Evolutionary conservation across 2,329 filamentous ascomycete species (phyloP), one percentile per base, ranked within the genome.

Genomic region (Rutstroemia sp.): DNA sequence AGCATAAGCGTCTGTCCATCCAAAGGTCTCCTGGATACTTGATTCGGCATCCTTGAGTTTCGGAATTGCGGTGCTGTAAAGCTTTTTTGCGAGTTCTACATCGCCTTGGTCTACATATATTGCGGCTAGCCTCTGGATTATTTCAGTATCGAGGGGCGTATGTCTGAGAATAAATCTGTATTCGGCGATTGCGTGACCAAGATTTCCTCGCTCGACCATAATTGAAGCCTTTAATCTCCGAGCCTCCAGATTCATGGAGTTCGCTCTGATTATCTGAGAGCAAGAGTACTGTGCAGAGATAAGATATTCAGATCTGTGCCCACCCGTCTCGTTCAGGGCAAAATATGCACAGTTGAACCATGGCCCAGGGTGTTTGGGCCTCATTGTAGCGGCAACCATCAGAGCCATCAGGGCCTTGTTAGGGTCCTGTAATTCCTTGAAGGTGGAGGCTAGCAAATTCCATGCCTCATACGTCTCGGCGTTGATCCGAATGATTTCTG

Each of bases 1-100:
- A 54, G 92, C 87, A 59, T 90, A 88, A 44, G 95, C 76, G 69
- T 97, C 88, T 53, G 87, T 85, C 92, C 92, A 99, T 12, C 55
- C 58, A 56, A 70, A 67, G 2, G 30, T 59, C 1, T 48, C 27
- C 6, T 62, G 56, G 27, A 58, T 51, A 18, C 30, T 34, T 34
- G 30, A 34, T 34, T 55, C 42, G 9, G 52, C 27, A 12, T 56
- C 50, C 48, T 59, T 66, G 44, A 65, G 64, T 46, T 68, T 62
- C 10, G 61, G 60, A 41, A 74, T 69, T 34, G 62, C 67, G 21
- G 65, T 58, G 21, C 61, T 65, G 54, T 72, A 73, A 46, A 66
- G 63, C 14, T 66, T 61, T 48, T 69, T 71, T 3, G 70, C 71
- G 50, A 64, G 59, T 5, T 64, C 62, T 7, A 67, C 57, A n/a